Percentiles rank a stretch among this genome's conserved stretches.
Evolutionary conservation across 2,329 filamentous ascomycete species (phyloP).

Genomic region (Amesomyces nigricolor): DNA sequence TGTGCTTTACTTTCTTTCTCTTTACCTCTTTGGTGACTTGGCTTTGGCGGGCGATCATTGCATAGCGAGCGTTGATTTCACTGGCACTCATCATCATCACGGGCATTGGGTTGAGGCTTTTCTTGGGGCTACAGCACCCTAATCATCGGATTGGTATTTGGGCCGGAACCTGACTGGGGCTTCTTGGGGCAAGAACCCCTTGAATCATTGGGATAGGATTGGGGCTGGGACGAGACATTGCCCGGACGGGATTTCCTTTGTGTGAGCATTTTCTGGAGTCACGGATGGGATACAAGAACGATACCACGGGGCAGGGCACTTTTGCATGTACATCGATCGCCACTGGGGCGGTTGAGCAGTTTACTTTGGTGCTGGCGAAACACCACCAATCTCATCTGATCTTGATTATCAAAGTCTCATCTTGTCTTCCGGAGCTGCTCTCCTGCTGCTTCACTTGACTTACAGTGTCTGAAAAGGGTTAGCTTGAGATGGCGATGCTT

Average conservation of each 20-base stretch:
- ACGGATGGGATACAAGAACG: background rate
- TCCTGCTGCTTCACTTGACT: no score
- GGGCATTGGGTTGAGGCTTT: background rate
- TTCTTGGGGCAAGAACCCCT: no score
- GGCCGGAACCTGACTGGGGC: no score
- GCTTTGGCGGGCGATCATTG: background rate
- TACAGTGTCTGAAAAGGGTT: no score
- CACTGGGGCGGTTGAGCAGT: background rate
- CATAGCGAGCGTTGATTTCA: conserved; percentile 2
- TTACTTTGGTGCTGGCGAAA: conserved; percentile 6
- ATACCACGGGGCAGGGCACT: background rate
- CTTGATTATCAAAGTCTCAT: background rate
- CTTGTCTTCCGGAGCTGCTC: no score
- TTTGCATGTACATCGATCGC: background rate
- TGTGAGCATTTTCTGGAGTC: conserved; percentile 3
- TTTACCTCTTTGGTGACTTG: background rate
- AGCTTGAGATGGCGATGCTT: no score
- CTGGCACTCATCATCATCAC: no score
- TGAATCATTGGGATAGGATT: no score
- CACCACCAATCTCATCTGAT: background rate
- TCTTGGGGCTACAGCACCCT: background rate
- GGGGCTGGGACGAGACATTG: background rate
- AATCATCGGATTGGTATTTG: background rate
- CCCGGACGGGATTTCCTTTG: background rate
- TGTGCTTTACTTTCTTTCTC: background rate